Evolutionary conservation across 345 rosid genomes (phyloP).

Genomic region (Eutrema heterophyllum): DNA sequence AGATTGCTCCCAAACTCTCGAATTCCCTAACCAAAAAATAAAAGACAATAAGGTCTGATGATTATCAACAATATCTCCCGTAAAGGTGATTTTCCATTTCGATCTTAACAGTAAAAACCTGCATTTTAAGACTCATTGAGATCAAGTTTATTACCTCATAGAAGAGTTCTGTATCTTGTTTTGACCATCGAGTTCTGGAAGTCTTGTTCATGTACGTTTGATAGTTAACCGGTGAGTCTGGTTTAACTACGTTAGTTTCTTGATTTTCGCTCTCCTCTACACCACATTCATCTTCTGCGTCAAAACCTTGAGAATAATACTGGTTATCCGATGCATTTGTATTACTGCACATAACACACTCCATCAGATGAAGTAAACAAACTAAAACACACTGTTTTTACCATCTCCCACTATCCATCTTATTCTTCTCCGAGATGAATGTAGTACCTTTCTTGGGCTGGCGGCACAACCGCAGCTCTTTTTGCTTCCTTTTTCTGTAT

Average conservation of each 20-base stretch:
- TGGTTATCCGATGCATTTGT: conserved; percentile 32
- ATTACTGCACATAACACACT: conserved; percentile 35
- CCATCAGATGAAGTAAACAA: not conserved
- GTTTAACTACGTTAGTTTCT: conserved; percentile 4
- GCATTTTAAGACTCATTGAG: not conserved
- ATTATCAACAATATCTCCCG: not conserved
- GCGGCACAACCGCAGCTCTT: conserved; percentile 22
- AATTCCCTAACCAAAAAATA: conserved; percentile 40
- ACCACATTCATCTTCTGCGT: conserved; percentile 35
- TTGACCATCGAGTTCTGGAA: conserved; percentile 67
- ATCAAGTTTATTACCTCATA: conserved; percentile 48
- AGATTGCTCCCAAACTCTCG: conserved; percentile 78
- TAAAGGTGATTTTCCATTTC: not conserved
- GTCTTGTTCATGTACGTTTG: conserved; percentile 70
- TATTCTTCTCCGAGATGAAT: not conserved
- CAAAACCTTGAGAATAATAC: conserved; percentile 34
- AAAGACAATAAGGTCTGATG: not conserved
- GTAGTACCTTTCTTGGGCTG: conserved; percentile 46
- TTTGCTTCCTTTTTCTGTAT: conserved; percentile 64
- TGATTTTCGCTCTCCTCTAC: conserved; percentile 14
- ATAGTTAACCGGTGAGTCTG: conserved; percentile 44
- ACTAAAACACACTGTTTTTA: not conserved
- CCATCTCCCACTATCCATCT: too few relatives aligned
- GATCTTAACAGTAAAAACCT: not conserved
- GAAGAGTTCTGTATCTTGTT: conserved; percentile 71